A percentile compares a stretch with the other conserved stretches of the same genome.
phyloP scores from a whole-genome alignment of 768 basidiomycete genomes.

The Russula olivacea region DNA sequence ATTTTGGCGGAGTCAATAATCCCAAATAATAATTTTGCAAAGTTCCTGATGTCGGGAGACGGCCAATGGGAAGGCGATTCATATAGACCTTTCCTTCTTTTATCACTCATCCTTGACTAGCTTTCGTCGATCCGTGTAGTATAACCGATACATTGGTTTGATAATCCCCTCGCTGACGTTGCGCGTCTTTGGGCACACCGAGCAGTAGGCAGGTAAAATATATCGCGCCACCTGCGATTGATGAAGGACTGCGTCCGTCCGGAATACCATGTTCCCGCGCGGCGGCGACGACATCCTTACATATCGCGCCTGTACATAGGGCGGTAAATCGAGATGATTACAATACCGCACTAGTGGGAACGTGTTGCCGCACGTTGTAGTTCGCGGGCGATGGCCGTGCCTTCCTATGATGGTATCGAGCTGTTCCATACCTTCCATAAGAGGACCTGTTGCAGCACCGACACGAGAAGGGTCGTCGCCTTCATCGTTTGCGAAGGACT shows the following conservation, averaged over 20 bases:
- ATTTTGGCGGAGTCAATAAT: too few relatives aligned
- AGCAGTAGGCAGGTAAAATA: constrained; percentile 86
- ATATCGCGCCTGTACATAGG: constrained; percentile 78
- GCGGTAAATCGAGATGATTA: constrained; percentile 82
- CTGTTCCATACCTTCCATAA: constrained; percentile 92
- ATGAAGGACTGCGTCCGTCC: constrained; percentile 90
- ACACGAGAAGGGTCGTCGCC: constrained; percentile 99
- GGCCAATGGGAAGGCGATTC: too few relatives aligned
- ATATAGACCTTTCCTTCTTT: constrained; percentile 51
- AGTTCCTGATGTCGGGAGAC: too few relatives aligned
- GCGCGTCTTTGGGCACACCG: constrained; percentile 78
- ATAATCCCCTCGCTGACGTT: constrained; percentile 95
- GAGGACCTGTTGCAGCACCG: constrained; percentile 91
- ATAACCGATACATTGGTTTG: constrained; percentile 78
- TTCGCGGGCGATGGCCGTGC: constrained; percentile 85
- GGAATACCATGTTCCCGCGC: constrained; percentile 82
- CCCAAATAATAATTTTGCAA: too few relatives aligned
- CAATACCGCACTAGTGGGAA: constrained; percentile 74
- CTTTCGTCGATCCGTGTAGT: constrained; percentile 67
- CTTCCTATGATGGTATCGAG: constrained; percentile 93
- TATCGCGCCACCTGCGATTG: constrained; percentile 92
- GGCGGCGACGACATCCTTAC: constrained; percentile 72
- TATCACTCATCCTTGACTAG: constrained; percentile 81
- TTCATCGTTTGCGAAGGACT: constrained; percentile 99
- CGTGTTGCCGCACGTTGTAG: constrained; percentile 89